Evolutionary conservation across 2,329 filamentous ascomycete species (phyloP), one percentile per base, ranked within the genome.

Genomic region (Sclerotinia borealis): DNA sequence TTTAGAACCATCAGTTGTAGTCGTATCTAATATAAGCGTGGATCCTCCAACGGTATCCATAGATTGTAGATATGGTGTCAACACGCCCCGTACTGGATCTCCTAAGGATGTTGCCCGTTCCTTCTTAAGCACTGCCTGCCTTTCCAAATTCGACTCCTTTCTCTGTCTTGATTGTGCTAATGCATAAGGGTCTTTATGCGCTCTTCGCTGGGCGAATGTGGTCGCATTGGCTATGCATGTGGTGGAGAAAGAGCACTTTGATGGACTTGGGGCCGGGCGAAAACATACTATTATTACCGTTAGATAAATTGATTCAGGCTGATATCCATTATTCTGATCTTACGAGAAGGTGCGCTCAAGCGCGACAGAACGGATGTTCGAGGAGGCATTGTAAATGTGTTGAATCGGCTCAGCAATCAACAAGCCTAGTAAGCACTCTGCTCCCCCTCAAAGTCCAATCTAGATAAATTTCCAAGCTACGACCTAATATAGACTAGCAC

Each of bases 41-140:
- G 73, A 68, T 8, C 66, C 68, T 60, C 69, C 72, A 55, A 83
- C 87, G 11, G 83, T 84, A 73, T 91, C 88, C 70, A 96, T 87
- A 3, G 91, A 93, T 77, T 91, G 83, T 71, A 96, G 79, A 73
- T 96, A 97, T 36, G 92, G 85, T 19, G 95, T 97, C 43, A 83
- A 77, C 65, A 87, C 81, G 73, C 93, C 95, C 70, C 88, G 84
- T 67, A 99, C 81, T 1, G 92, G 90, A 75, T 96, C 85, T 58
- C 93, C 93, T 68, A 88, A 81, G 51, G 81, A 81, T 52, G 81
- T 81, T 64, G 85, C 80, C 64, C 91, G 86, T 73, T 87, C 80
- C 67, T 85, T 79, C 65, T 85, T 76, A 62, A 98, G 83, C 67
- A 86, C 85, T 66, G 85, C 81, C 72, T 89, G 91, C 59, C 91